Evolutionary conservation across 1,139 yeast species (phyloP).

Genomic region (Nakaseomyces uthaithaninus): DNA sequence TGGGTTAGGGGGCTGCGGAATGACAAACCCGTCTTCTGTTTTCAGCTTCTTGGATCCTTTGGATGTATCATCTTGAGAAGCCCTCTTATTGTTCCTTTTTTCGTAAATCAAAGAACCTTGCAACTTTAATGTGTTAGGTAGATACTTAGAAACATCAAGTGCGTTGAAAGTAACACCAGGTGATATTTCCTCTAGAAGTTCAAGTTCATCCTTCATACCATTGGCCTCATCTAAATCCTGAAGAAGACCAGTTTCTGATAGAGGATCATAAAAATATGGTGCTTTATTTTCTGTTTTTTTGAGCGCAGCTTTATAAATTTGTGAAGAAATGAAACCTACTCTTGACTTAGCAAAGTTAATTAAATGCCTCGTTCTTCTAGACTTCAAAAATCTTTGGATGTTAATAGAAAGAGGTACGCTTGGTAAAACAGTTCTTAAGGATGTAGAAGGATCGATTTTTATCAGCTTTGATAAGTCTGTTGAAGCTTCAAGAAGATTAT

Average conservation of each 20-base stretch:
- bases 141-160: slow-evolving; percentile 42
- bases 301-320: slow-evolving; percentile 55
- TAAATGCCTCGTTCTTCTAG: slow-evolving; percentile 57
- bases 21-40: slow-evolving; percentile 35
- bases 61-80: slow-evolving; percentile 14
- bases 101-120: slow-evolving; percentile 41
- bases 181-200: slow-evolving; percentile 31
- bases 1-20: slow-evolving; percentile 22
- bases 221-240: slow-evolving; percentile 38
- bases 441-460: slow-evolving; percentile 32
- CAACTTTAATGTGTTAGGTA: slow-evolving; percentile 37
- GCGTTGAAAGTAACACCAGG: slow-evolving; percentile 39
- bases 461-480: slow-evolving; percentile 36
- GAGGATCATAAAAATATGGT: slow-evolving; percentile 36
- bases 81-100: slow-evolving; percentile 22
- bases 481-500: slow-evolving; percentile 18
- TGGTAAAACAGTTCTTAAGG: slow-evolving; percentile 38
- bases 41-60: slow-evolving; percentile 34
- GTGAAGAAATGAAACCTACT: slow-evolving; percentile 61
- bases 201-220: slow-evolving; percentile 31
- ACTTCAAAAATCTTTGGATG: slow-evolving; percentile 58
- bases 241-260: slow-evolving; percentile 33
- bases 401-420: slow-evolving; percentile 53
- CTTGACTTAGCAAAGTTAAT: slow-evolving; percentile 56
- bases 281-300: slow-evolving; percentile 49